Evolutionary conservation across 345 rosid genomes (phyloP).

Genomic region (Crucihimalaya himalaica): DNA sequence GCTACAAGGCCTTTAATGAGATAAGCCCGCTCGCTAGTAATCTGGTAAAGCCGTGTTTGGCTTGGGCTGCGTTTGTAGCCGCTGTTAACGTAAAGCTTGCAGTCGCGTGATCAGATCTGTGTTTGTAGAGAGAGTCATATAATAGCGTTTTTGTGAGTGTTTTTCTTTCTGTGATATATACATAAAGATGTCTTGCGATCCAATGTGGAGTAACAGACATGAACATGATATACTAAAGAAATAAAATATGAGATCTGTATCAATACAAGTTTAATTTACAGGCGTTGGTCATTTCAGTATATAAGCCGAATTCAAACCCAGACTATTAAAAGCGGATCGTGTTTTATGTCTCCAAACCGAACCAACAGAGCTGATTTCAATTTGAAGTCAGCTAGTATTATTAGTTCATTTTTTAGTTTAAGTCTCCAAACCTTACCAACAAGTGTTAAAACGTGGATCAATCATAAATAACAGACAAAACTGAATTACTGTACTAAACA

Average conservation of each 20-base stretch:
- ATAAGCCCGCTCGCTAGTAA: constrained; percentile 70
- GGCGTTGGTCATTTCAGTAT: not conserved
- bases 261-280: no score
- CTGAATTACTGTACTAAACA: no score
- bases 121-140: constrained; percentile 10
- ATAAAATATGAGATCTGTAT: not conserved
- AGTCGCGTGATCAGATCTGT: constrained; percentile 18
- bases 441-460: no score
- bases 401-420: no score
- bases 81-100: constrained; percentile 64
- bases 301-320: not conserved
- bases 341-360: not conserved
- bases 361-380: not conserved
- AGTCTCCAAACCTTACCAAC: no score
- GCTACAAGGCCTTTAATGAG: constrained; percentile 52
- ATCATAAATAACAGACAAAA: no score
- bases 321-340: not conserved
- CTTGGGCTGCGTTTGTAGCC: constrained; percentile 66
- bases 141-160: not conserved
- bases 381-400: no score
- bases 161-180: constrained; percentile 27
- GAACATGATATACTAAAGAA: not conserved
- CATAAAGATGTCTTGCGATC: constrained; percentile 15
- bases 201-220: not conserved
- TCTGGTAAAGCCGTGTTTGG: constrained; percentile 74